Base-by-base conservation (phyloP, 495 filamentous ascomycete species). In the Tuber indicum region DNA sequence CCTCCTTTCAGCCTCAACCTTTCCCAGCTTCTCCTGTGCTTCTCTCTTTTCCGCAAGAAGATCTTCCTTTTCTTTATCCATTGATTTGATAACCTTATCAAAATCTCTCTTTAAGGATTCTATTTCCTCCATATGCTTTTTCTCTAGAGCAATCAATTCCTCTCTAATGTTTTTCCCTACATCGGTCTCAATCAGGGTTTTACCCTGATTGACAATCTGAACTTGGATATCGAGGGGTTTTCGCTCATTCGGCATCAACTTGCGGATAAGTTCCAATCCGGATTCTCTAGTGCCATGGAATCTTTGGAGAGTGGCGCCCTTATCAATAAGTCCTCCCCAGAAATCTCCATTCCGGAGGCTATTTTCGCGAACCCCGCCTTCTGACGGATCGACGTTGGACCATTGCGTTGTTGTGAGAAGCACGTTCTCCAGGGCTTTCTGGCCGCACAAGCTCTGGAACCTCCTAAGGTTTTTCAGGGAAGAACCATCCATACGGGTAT, bases 361-460 rank as follows among this genome's bases (percentile, higher is more conserved):
- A 7, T 74, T 39, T 74, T 87, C 84, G 9, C 87, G 84, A 5
- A n/a, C 66, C 46, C 75, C 78, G 32, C 44, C 66, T 12, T 32
- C 52, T 3, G 0, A 1, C n/a, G 9, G 6, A 72, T 66, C n/a
- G 0, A 82, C 76, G 23, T 81, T 82, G 36, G 84, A 81, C 87
- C 86, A 88, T 81, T 86, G 84, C 0, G 86, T 87, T n/a, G 87
- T 88, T 3, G 77, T 84, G 0, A 89, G 82, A 0, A 86, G 73
- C 8, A 88, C 86, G 0, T 83, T 84, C 23, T 81, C 66, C 32
- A 88, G 74, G 32, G 70, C 81, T 0, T 85, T 74, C 0, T 79
- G 58, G 0, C 87, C 88, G 70, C 85, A 86, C 0, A 89, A 75
- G 62, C 85, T 79, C 23, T 83, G 78, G 77, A 89, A 88, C 77